These are phyloP conservation scores for Pleurotus tuoliensis DNA, from an alignment of 768 basidiomycete species.

Conservation along the genomic window DNA sequence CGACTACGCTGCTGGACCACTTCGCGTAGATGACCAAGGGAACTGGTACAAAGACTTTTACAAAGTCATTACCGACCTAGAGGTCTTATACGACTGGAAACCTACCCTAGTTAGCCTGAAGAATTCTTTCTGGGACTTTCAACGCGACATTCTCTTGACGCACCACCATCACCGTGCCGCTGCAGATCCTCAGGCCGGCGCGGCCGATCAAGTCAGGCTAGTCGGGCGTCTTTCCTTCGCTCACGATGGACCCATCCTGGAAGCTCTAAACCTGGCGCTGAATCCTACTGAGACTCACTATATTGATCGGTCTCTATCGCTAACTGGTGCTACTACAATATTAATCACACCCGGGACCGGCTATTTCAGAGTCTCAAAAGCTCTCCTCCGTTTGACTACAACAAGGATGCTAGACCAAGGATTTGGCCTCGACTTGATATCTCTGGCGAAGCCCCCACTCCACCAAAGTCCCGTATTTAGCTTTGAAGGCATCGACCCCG, in stretches of 20 bases:
- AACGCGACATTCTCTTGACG: conserved; percentile 84
- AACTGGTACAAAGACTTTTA: conserved; percentile 93
- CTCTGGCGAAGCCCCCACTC: conserved; percentile 85
- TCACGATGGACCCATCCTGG: conserved; percentile 93
- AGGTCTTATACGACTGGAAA: conserved; percentile 85
- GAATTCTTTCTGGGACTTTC: conserved; percentile 86
- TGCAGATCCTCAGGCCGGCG: conserved; percentile 40
- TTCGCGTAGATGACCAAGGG: conserved; percentile 71
- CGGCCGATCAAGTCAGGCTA: conserved; percentile 57
- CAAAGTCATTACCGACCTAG: conserved; percentile 92
- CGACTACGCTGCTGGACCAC: conserved; percentile 77
- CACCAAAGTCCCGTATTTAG: conserved; percentile 93
- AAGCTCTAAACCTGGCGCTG: conserved; percentile 88
- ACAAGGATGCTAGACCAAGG: conserved; percentile 94
- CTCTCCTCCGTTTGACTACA: conserved; percentile 85
- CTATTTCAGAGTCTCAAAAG: conserved; percentile 89
- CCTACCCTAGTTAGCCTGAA: conserved; percentile 83
- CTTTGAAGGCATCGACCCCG: conserved; percentile 68
- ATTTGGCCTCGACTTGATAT: conserved; percentile 83
- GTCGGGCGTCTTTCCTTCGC: conserved; percentile 81
- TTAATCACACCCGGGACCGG: conserved; percentile 93
- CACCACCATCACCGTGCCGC: conserved; percentile 82
- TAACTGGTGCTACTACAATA: conserved; percentile 81
- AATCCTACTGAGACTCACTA: conserved; percentile 94
- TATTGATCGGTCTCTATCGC: conserved; percentile 87